Conservation (phyloP, 257 asterid species). For the Fraxinus pennsylvanica region DNA sequence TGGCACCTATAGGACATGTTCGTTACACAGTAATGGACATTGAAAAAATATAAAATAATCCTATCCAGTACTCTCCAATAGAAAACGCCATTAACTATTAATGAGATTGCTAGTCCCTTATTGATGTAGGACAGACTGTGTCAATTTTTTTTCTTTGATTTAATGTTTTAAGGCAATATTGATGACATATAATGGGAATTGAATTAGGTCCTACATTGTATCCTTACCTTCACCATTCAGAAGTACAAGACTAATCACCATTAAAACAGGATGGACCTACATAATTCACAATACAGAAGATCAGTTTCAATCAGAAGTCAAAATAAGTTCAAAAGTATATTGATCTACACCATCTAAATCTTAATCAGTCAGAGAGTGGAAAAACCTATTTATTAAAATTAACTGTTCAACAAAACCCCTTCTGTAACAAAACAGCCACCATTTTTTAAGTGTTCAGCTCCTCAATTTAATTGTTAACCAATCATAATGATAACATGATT, state of each 20-base stretch:
- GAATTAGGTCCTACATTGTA: neutral
- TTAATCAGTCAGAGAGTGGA: neutral
- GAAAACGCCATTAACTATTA: neutral
- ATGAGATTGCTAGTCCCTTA: neutral
- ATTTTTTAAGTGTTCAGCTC: too few species aligned
- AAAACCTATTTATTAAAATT: neutral
- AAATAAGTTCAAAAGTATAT: neutral
- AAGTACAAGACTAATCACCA: constrained; percentile 78
- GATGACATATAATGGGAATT: neutral
- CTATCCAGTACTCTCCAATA: neutral
- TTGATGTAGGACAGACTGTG: neutral
- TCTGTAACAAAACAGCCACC: neutral
- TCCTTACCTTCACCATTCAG: constrained; percentile 86
- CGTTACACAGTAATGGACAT: neutral
- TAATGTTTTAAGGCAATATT: neutral
- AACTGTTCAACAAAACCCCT: neutral
- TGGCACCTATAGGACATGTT: neutral
- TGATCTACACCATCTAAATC: neutral
- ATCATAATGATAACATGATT: neutral
- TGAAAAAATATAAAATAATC: neutral
- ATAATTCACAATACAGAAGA: constrained; percentile 10
- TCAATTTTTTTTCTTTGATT: neutral
- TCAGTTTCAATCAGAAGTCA: neutral
- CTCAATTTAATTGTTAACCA: neutral
- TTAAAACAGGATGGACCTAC: constrained; percentile 88